Evolutionary conservation across 176 grass and related monocot genomes (phyloP).

Genomic region (Carex scoparia): DNA sequence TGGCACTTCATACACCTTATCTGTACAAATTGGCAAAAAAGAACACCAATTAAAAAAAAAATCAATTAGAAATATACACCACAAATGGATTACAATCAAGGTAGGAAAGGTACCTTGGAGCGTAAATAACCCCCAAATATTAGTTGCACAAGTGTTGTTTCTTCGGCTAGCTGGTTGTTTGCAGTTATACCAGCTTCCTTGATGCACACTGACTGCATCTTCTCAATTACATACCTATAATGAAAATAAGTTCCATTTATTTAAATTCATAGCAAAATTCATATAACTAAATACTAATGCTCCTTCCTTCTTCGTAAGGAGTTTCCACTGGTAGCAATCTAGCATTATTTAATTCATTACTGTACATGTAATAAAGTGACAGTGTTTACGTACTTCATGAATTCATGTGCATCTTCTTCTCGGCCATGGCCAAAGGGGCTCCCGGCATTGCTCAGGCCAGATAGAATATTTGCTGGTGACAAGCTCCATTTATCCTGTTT

Average conservation of each 20-base stretch:
- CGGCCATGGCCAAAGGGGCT: conserved; percentile 41
- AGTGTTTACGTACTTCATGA: conserved; percentile 60
- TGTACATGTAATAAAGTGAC: conserved; percentile 5
- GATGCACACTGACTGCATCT: conserved; percentile 74
- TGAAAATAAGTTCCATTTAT: conserved; percentile 14
- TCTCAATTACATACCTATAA: conserved; percentile 80
- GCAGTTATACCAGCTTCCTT: conserved; percentile 57
- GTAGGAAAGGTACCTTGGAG: conserved; percentile 59
- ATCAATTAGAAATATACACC: background rate
- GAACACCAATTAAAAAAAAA: background rate
- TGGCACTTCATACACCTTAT: conserved; percentile 83
- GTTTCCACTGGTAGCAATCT: background rate
- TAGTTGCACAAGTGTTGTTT: conserved; percentile 74
- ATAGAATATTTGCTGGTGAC: conserved; percentile 68
- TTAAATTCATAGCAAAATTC: background rate
- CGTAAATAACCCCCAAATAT: conserved; percentile 86
- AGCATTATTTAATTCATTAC: conserved; percentile 9
- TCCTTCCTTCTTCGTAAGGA: background rate
- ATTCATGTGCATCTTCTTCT: conserved; percentile 93
- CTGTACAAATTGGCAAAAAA: conserved; percentile 32
- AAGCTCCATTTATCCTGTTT: conserved; percentile 44
- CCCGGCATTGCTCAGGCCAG: conserved; percentile 51
- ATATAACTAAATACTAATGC: background rate
- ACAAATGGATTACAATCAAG: background rate
- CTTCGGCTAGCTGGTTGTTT: conserved; percentile 44